phyloP scores from a whole-genome alignment of 371 early-diverging fungal genomes.

The Smittium culicis region DNA sequence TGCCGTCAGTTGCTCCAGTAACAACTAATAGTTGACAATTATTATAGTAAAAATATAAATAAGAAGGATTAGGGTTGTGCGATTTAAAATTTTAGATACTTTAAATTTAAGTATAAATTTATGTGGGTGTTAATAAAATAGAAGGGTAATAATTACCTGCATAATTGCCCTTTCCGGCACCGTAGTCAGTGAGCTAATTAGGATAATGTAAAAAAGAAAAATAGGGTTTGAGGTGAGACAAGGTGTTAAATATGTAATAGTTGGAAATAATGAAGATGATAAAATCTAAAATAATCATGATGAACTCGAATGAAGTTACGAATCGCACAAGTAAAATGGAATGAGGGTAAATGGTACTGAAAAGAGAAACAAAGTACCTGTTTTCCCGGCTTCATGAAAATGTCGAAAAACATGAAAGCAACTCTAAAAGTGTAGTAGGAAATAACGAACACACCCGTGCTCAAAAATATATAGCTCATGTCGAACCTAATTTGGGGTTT shows the following conservation, averaged over 20 bases:
- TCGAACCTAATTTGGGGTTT: too few species aligned
- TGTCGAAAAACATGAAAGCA: constrained; percentile 33
- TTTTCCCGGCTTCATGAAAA: constrained; percentile 10
- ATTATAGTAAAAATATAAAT: constrained; percentile 8
- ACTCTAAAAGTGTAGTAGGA: constrained; percentile 9
- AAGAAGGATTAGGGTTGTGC: neutral
- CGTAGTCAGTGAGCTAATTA: constrained; percentile 55
- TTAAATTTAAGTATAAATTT: too few species aligned
- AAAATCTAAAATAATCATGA: too few species aligned
- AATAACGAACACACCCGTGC: neutral
- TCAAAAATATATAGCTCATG: neutral
- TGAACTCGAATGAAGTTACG: too few species aligned
- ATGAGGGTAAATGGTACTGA: neutral
- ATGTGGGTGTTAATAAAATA: constrained; percentile 7
- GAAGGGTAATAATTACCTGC: constrained; percentile 41
- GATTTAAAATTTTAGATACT: too few species aligned
- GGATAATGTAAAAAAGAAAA: neutral
- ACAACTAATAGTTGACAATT: constrained; percentile 41
- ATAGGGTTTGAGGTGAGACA: neutral
- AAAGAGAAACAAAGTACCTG: constrained; percentile 1
- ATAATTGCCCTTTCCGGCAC: constrained; percentile 71
- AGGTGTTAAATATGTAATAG: too few species aligned
- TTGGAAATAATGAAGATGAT: too few species aligned
- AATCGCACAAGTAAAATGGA: too few species aligned
- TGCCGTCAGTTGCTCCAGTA: constrained; percentile 96